Conservation (phyloP, 2,329 filamentous ascomycete species). For the Diaporthe vaccinii region DNA sequence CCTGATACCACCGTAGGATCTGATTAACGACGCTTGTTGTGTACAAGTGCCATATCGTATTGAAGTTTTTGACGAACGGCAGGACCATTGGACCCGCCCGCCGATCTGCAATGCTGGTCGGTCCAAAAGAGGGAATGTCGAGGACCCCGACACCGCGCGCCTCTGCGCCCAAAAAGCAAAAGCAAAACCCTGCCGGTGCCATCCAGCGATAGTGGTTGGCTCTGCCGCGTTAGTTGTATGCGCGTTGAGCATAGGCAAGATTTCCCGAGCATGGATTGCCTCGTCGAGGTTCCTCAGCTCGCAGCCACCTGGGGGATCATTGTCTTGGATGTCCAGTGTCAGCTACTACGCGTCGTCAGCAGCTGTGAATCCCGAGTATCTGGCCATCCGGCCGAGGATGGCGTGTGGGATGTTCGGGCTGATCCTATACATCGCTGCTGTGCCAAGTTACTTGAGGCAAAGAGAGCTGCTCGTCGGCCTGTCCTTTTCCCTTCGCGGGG, state of each 20-base stretch:
- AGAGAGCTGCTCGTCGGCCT: background rate
- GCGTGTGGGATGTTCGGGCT: constrained; percentile 6
- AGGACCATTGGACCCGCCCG: constrained; percentile 28
- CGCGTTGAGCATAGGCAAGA: constrained; percentile 14
- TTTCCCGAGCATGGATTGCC: constrained; percentile 21
- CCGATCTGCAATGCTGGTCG: constrained; percentile 29
- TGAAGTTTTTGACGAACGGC: constrained; percentile 3
- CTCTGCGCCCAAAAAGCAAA: background rate
- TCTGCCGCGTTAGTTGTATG: background rate
- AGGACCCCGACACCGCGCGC: constrained; percentile 12
- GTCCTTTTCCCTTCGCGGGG: constrained; percentile 2
- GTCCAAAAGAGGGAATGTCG: constrained; percentile 26
- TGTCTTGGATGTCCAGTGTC: constrained; percentile 19
- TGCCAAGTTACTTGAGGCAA: background rate
- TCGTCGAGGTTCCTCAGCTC: background rate
- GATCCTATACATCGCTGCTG: background rate
- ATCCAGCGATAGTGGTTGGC: background rate
- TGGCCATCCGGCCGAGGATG: background rate
- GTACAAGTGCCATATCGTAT: constrained; percentile 13
- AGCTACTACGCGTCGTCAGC: constrained; percentile 19
- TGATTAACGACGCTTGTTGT: constrained; percentile 8
- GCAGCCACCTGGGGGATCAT: background rate
- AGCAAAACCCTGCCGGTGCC: background rate
- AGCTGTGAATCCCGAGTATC: constrained; percentile 17
- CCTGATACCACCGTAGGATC: constrained; percentile 29